A percentile compares a stretch with the other conserved stretches of the same genome.
These are phyloP conservation scores for Starmera dryadoides DNA, from an alignment of 805 yeast genomes.

Conservation along the genomic window DNA sequence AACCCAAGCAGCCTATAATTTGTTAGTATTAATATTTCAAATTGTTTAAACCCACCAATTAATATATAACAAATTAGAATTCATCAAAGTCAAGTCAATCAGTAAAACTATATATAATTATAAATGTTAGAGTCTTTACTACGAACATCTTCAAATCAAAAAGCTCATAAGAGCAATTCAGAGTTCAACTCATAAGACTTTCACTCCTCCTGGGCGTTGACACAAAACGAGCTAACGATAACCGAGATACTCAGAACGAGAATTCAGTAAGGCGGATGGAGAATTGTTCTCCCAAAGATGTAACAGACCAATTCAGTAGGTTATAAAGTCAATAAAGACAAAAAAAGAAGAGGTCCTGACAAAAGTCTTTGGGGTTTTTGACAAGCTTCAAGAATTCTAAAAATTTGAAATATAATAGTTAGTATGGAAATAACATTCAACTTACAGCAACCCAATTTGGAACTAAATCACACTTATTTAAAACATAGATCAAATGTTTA, in stretches of 20 bases:
- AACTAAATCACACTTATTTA: slow-evolving; percentile 96
- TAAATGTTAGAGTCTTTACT: slow-evolving; percentile 80
- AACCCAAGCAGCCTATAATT: slow-evolving; percentile 92
- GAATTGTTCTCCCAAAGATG: slow-evolving; percentile 88
- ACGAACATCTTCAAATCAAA: slow-evolving; percentile 47
- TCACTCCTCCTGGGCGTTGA: slow-evolving; percentile 18
- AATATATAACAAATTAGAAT: background rate
- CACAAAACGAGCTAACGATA: slow-evolving; percentile 26
- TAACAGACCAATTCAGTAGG: slow-evolving; percentile 80
- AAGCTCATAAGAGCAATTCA: slow-evolving; percentile 18
- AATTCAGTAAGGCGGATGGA: slow-evolving; percentile 40
- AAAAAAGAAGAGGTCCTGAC: slow-evolving; percentile 58
- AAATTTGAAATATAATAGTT: background rate
- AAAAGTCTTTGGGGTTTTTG: slow-evolving; percentile 64
- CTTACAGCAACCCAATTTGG: slow-evolving; percentile 99
- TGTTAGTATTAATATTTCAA: slow-evolving; percentile 24
- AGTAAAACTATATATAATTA: slow-evolving; percentile 11
- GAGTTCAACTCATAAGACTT: slow-evolving; percentile 75
- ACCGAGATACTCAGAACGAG: slow-evolving; percentile 40
- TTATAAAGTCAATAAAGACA: slow-evolving; percentile 12
- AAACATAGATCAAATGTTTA: slow-evolving; percentile 87
- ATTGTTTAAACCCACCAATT: background rate
- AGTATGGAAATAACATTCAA: too few relatives aligned
- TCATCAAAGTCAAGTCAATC: background rate
- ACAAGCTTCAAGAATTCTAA: slow-evolving; percentile 5